Evolutionary conservation across 768 basidiomycete species (phyloP).

Genomic region (Psilocybe subaeruginosa): DNA sequence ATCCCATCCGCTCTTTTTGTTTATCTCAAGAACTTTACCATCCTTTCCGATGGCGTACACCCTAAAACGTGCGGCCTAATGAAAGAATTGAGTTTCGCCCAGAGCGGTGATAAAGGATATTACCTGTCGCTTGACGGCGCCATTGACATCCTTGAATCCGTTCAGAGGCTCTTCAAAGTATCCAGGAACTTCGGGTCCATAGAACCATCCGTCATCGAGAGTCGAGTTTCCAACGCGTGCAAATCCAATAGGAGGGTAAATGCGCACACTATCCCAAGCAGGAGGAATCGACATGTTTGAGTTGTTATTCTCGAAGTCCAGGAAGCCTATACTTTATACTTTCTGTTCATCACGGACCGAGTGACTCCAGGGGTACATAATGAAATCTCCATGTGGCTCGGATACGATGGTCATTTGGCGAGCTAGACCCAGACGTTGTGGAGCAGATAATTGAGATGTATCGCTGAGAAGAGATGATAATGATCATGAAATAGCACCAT

Average conservation of each 20-base stretch:
- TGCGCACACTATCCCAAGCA: slow-evolving; percentile 12
- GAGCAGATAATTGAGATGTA: too few relatives aligned
- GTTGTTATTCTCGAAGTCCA: neutral
- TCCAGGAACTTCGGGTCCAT: slow-evolving; percentile 32
- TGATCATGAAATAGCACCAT: too few relatives aligned
- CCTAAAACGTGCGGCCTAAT: slow-evolving; percentile 34
- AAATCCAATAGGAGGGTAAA: slow-evolving; percentile 37
- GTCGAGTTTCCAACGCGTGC: slow-evolving; percentile 36
- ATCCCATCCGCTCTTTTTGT: slow-evolving; percentile 18
- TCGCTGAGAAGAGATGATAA: too few relatives aligned
- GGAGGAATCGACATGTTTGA: slow-evolving; percentile 6
- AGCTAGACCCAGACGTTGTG: too few relatives aligned
- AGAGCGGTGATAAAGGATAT: neutral
- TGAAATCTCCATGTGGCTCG: too few relatives aligned
- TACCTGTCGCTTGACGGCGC: slow-evolving; percentile 32
- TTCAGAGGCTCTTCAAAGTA: slow-evolving; percentile 16
- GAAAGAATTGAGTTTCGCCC: neutral
- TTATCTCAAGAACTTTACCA: slow-evolving; percentile 31
- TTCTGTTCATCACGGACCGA: neutral
- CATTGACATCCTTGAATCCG: slow-evolving; percentile 16
- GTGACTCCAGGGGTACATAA: too few relatives aligned
- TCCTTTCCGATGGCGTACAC: slow-evolving; percentile 29
- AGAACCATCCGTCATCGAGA: slow-evolving; percentile 17
- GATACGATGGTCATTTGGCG: too few relatives aligned
- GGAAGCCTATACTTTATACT: too few relatives aligned